Evolutionary conservation across 2,329 filamentous ascomycete genomes (phyloP).

Genomic region (Colletotrichum falcatum): DNA sequence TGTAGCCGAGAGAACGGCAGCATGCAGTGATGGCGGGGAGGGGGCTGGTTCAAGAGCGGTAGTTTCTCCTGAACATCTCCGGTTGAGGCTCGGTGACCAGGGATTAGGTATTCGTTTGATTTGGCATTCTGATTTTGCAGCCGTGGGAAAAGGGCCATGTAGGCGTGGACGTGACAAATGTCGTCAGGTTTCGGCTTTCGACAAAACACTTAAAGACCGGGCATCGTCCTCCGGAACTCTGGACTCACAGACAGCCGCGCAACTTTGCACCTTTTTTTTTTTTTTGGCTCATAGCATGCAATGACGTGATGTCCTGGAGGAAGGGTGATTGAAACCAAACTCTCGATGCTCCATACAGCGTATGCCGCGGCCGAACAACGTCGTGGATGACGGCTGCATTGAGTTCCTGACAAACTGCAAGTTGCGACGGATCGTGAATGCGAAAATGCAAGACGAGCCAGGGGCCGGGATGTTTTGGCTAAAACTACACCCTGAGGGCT

Average conservation of each 20-base stretch:
- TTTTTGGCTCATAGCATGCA: neutral
- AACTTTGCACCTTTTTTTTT: neutral
- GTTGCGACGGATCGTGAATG: too few species aligned
- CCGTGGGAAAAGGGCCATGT: neutral
- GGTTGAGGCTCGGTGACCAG: slow-evolving; percentile 5
- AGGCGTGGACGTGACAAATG: neutral
- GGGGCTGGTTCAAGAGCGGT: slow-evolving; percentile 17
- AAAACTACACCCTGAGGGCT: slow-evolving; percentile 13
- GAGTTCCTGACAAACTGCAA: slow-evolving; percentile 26
- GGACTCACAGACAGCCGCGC: slow-evolving; percentile 20
- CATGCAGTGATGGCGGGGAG: slow-evolving; percentile 2
- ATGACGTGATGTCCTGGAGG: slow-evolving; percentile 26
- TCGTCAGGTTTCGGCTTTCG: slow-evolving; percentile 8
- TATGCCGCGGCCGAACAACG: slow-evolving; percentile 14
- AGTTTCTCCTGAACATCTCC: slow-evolving; percentile 34
- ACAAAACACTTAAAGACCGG: neutral
- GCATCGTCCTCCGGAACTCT: neutral
- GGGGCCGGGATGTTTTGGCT: slow-evolving; percentile 3
- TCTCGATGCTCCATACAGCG: neutral
- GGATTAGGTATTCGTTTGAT: neutral
- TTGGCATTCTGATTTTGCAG: neutral
- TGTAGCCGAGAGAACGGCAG: slow-evolving; percentile 5
- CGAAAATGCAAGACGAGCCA: too few species aligned
- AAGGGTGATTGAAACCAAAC: slow-evolving; percentile 1
- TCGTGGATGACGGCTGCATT: slow-evolving; percentile 30